A percentile compares a stretch with the other conserved stretches of the same genome.
Conservation (phyloP, 192 early-diverging fungal species). For the Coemansia sp. region DNA sequence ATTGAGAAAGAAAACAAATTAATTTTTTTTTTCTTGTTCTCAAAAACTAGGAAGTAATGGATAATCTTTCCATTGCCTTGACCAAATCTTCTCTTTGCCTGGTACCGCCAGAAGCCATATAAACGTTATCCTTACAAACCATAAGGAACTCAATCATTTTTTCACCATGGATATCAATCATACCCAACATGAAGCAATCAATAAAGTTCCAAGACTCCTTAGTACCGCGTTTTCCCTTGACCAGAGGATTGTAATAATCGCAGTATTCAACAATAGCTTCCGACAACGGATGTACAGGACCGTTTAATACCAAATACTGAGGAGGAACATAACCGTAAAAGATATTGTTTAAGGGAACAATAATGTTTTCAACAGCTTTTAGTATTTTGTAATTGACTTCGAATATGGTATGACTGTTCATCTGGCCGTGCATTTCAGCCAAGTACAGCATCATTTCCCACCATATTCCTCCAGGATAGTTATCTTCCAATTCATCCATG, state of each 20-base stretch:
- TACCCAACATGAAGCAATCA: constrained; percentile 44
- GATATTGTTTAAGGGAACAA: constrained; percentile 37
- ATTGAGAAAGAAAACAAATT: not conserved
- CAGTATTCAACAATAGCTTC: constrained; percentile 20
- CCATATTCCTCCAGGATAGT: constrained; percentile 40
- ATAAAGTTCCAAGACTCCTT: constrained; percentile 21
- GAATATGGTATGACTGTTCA: constrained; percentile 28
- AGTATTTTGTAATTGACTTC: constrained; percentile 49
- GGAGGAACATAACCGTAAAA: constrained; percentile 22
- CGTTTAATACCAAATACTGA: constrained; percentile 12
- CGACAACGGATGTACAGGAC: constrained; percentile 25
- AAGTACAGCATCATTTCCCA: constrained; percentile 42
- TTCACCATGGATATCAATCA: constrained; percentile 30
- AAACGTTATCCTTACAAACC: constrained; percentile 23
- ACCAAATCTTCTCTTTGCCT: constrained; percentile 25
- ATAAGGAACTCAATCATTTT: constrained; percentile 33
- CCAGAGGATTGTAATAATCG: constrained; percentile 9
- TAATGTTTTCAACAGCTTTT: constrained; percentile 34
- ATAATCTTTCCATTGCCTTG: constrained; percentile 24
- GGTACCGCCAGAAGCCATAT: not conserved
- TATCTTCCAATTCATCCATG: constrained; percentile 31
- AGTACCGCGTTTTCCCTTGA: not conserved
- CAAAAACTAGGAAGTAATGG: constrained; percentile 15
- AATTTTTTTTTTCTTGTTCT: constrained; percentile 7
- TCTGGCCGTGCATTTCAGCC: constrained; percentile 36